phyloP scores from a whole-genome alignment of 2,329 filamentous ascomycete genomes.

The Cylindrodendrum hubeiense region DNA sequence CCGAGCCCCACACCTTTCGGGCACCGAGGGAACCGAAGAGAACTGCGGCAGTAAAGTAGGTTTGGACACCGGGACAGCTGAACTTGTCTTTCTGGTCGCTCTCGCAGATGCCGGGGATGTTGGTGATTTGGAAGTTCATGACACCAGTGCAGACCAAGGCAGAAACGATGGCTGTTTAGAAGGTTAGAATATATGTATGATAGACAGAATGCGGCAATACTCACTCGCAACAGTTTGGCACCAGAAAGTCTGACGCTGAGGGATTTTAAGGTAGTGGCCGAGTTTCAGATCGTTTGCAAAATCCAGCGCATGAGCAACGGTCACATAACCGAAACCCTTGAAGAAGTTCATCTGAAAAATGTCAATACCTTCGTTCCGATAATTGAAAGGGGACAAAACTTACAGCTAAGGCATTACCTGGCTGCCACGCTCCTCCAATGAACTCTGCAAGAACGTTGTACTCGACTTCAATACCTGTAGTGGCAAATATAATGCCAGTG shows the following conservation, averaged over 20 bases:
- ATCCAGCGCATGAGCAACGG: conserved; percentile 51
- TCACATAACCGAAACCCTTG: conserved; percentile 57
- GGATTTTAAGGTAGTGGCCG: conserved; percentile 60
- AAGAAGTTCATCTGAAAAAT: conserved; percentile 57
- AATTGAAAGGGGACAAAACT: background rate
- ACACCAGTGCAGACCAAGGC: conserved; percentile 51
- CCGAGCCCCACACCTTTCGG: conserved; percentile 50
- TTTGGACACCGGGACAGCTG: conserved; percentile 54
- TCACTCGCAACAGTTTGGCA: conserved; percentile 50
- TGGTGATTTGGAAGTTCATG: conserved; percentile 52
- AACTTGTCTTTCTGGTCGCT: conserved; percentile 50
- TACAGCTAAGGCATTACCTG: conserved; percentile 57
- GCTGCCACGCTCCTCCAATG: conserved; percentile 57
- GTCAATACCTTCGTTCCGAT: background rate
- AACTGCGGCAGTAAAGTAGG: conserved; percentile 55
- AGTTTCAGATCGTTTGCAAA: conserved; percentile 53
- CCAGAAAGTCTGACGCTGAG: conserved; percentile 51
- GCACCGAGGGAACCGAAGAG: conserved; percentile 57
- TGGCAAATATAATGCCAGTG: conserved; percentile 58
- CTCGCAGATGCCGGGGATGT: conserved; percentile 54
- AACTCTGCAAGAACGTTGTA: conserved; percentile 62
- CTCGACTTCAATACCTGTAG: conserved; percentile 57
- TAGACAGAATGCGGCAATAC: background rate
- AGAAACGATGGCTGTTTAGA: conserved; percentile 44
- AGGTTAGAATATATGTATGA: no score